phyloP scores from a whole-genome alignment of 164 flowering plant species.

The Taxillus chinensis region DNA sequence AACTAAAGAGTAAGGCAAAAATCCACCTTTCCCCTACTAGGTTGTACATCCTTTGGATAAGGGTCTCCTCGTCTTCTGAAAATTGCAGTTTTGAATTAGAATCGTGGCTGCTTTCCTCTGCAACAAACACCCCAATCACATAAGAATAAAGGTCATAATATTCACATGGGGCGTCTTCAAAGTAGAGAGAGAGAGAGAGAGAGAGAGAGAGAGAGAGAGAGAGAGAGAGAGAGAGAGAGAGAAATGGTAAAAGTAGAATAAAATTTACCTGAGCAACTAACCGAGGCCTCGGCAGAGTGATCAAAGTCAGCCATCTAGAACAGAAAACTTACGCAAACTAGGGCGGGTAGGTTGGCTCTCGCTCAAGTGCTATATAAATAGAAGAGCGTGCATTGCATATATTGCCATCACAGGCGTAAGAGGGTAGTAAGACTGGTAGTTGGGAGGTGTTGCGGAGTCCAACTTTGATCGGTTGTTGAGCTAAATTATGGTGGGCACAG shows the following conservation, averaged over 20 bases:
- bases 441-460: constrained; percentile 11
- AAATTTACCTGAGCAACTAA: not conserved
- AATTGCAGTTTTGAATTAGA: constrained; percentile 19
- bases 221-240: not conserved
- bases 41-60: constrained; percentile 23
- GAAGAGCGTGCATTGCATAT: constrained; percentile 3
- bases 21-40: constrained; percentile 30
- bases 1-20: not conserved
- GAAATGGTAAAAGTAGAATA: not conserved
- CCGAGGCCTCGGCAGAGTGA: constrained; percentile 3
- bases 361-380: constrained; percentile 5
- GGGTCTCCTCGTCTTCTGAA: constrained; percentile 33
- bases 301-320: not conserved
- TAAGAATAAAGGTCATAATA: not conserved
- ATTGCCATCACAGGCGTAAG: constrained; percentile 2
- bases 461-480: constrained; percentile 26
- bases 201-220: not conserved
- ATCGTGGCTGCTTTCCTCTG: constrained; percentile 12
- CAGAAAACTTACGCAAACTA: not conserved
- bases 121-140: not conserved
- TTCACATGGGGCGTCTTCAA: not conserved
- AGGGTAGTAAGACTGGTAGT: constrained; percentile 21
- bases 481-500: constrained; percentile 7
- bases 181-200: not conserved
- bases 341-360: not conserved